phyloP scores from a whole-genome alignment of 495 filamentous ascomycete species.

The Usnea hakonensis region DNA sequence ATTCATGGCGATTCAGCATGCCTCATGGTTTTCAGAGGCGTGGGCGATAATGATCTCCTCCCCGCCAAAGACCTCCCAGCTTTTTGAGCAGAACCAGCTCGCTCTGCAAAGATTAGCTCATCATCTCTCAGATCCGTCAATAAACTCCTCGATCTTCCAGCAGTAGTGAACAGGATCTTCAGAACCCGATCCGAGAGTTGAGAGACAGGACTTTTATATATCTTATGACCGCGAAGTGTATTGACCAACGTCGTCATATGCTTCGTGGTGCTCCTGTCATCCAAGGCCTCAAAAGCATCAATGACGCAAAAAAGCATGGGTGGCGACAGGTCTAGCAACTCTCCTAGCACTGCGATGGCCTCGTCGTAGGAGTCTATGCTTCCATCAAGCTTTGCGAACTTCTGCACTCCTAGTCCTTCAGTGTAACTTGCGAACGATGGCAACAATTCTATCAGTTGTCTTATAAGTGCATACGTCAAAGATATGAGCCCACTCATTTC shows the following conservation, averaged over 20 bases:
- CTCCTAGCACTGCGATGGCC: slow-evolving; percentile 3
- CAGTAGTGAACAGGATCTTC: slow-evolving; percentile 9
- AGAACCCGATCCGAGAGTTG: background rate
- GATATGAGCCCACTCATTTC: slow-evolving; percentile 36
- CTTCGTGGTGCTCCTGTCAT: background rate
- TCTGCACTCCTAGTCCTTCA: background rate
- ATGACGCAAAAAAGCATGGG: slow-evolving; percentile 13
- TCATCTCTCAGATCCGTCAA: background rate
- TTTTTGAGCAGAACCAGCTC: background rate
- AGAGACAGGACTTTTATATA: background rate
- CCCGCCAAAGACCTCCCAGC: background rate
- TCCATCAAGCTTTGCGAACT: slow-evolving; percentile 8
- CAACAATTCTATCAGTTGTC: slow-evolving; percentile 40
- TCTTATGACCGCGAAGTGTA: background rate
- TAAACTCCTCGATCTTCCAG: slow-evolving; percentile 1
- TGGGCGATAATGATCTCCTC: background rate
- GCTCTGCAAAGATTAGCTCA: slow-evolving; percentile 2
- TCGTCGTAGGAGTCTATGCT: background rate
- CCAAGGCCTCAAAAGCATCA: slow-evolving; percentile 4
- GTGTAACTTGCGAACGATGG: slow-evolving; percentile 31
- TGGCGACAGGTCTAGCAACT: slow-evolving; percentile 9
- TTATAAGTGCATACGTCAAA: slow-evolving; percentile 42
- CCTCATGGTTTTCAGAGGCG: background rate
- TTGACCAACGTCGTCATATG: background rate
- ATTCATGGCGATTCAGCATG: background rate